These are phyloP conservation scores for Colletotrichum higginsianum DNA, from an alignment of 2,329 filamentous ascomycete genomes.

Conservation along the genomic window DNA sequence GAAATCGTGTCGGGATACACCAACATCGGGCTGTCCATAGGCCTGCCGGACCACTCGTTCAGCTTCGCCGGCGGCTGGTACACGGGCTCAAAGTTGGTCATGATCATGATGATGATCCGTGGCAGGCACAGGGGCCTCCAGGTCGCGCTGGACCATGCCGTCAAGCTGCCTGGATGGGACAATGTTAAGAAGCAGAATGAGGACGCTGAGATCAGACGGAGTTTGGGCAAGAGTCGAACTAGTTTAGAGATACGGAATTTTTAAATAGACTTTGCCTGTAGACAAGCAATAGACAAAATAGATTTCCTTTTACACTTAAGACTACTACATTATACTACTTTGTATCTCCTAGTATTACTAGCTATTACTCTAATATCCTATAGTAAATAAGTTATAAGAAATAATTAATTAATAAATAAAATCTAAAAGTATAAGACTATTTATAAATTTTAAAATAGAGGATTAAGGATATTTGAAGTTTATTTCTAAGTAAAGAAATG, in stretches of 20 bases:
- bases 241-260: not conserved
- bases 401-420: too few relatives aligned
- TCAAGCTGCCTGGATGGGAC: constrained; percentile 57
- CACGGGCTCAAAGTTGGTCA: constrained; percentile 69
- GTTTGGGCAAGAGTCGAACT: constrained; percentile 16
- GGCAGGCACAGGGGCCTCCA: constrained; percentile 71
- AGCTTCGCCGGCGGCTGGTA: constrained; percentile 70
- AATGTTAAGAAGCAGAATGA: constrained; percentile 51
- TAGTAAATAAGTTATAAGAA: too few relatives aligned
- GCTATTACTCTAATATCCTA: too few relatives aligned
- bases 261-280: not conserved
- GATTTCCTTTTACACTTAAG: too few relatives aligned
- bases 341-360: too few relatives aligned
- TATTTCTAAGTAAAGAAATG: too few relatives aligned
- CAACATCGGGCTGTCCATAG: constrained; percentile 72
- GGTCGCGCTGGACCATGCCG: constrained; percentile 69
- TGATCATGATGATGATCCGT: constrained; percentile 70
- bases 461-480: too few relatives aligned
- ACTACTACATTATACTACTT: too few relatives aligned
- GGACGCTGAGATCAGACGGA: constrained; percentile 31
- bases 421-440: too few relatives aligned
- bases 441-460: too few relatives aligned
- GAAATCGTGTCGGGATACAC: constrained; percentile 72
- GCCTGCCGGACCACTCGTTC: constrained; percentile 66
- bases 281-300: too few relatives aligned